Conservation (phyloP, 2,329 filamentous ascomycete species). For the Ophiocordyceps camponoti-saundersi region DNA sequence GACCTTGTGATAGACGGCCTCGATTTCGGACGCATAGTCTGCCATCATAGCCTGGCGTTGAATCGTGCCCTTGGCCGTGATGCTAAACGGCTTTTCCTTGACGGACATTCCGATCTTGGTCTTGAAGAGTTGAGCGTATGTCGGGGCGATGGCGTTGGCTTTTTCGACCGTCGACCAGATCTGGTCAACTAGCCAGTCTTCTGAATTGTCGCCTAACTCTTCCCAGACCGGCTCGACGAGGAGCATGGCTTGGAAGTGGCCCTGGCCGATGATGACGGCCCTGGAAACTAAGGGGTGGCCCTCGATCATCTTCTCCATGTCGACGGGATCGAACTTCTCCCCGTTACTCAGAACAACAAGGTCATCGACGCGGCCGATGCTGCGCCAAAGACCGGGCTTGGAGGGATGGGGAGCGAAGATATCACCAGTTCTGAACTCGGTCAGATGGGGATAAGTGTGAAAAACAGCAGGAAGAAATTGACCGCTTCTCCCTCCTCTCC, state of each 20-base stretch:
- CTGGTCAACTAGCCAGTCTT: neutral
- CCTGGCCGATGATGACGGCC: neutral
- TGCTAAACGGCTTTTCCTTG: too few species aligned
- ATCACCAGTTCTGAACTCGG: neutral
- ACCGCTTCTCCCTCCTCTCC: neutral
- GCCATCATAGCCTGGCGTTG: too few species aligned
- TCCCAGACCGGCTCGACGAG: neutral
- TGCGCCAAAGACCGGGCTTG: neutral
- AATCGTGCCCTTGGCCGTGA: too few species aligned
- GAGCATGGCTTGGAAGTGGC: neutral
- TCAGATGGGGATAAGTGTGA: neutral
- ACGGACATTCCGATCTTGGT: too few species aligned
- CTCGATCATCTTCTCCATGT: neutral
- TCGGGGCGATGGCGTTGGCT: too few species aligned
- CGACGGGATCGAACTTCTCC: neutral
- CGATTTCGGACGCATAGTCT: too few species aligned
- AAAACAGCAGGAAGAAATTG: neutral
- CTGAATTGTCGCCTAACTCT: neutral
- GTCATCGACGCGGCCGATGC: neutral
- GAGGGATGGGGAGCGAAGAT: neutral
- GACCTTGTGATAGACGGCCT: too few species aligned
- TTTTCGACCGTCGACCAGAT: too few species aligned
- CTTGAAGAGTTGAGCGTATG: too few species aligned
- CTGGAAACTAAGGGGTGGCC: neutral
- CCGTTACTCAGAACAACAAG: neutral